Evolutionary conservation across 352 stramenopile species (phyloP), one percentile per base, ranked within the genome.

Genomic region (Globisporangium alternatum): DNA sequence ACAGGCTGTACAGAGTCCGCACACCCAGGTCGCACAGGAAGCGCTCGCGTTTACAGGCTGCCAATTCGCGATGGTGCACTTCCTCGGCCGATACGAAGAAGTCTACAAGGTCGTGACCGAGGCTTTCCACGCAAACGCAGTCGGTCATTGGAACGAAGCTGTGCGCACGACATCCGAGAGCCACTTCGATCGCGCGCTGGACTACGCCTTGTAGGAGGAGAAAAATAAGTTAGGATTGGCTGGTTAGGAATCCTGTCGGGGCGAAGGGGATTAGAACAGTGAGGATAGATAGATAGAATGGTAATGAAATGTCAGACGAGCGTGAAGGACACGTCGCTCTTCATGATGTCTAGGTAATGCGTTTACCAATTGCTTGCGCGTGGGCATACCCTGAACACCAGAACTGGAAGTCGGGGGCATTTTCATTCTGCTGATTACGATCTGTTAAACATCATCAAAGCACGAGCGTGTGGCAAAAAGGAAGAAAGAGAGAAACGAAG

Each of bases 31-130:
- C 28, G 87, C 87, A 6, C 87, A 92, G 60, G 87, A 95, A 48
- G 85, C 85, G 35, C 70, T 95, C 41, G 83, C 87, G 37, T 95
- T 95, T 65, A 90, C 81, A 6, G 78, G 85, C 47, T 94, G 85
- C 57, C 85, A 94, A 55, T 95, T 95, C 57, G 75, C 74, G 22
- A 74, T 95, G 62, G 67, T 89, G 21, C 83, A 94, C 39, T 95
- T 93, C 62, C 60, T 95, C 22, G 78, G 74, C 1, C 74, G 72
- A 44, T 86, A 90, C 68, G 59, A 80, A 7, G 80, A 70, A 21
- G 75, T 95, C 31, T 95, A 91, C 68, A 71, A 75, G 56, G 69
- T 73, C 8, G 56, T 95, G n/a, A 89, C 80, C 3, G 67, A 74
- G 6, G 83, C 80, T 22, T 79, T 95, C 60, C 77, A 94, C 65